Evolutionary conservation across 2,329 filamentous ascomycete genomes (phyloP), one percentile per base, ranked within the genome.

Genomic region (Lecanicillium sp.): DNA sequence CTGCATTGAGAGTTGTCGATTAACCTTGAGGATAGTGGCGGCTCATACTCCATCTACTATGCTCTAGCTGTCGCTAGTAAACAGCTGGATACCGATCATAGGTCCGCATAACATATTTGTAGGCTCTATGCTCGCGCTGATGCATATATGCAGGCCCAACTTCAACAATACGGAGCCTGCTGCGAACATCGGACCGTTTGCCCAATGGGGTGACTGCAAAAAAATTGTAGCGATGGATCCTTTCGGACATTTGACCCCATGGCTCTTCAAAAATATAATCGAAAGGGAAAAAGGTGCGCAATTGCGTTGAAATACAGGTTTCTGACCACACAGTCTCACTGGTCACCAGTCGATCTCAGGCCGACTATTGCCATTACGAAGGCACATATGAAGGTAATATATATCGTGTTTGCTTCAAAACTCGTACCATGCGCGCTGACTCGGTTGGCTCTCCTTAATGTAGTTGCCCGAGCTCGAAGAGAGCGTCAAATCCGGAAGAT

Each of bases 161-260:
- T 78, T 73, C 49, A 78, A 69, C 46, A 68, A 96, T 60, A 95
- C 88, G 9, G 85, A 96, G 59, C 92, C 92, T 11, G 88, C 89
- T n/a, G 85, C 79, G 16, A 77, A 82, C 38, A 86, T 96, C 55
- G 88, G 88, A 0, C 88, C 86, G 7, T 94, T 94, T 51, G 80
- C 85, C 7, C 79, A 92, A 63, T 98, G 90, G 90, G 76, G 75
- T 18, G 85, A 94, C 56, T 77, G 75, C 53, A 87, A 86, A 61
- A 96, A 95, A 69, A 96, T 98, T 46, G 90, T 96, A 12, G 86
- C 90, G 14, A 95, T 98, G 87, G 92, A 96, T 56, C 90, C 90
- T 0, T 85, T 83, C 59, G 90, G 92, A 6, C 92, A 96, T 64
- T 67, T 95, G 43, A 76, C 83, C 8, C 85, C 86, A 8, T 89